Evolutionary conservation across 2,329 filamentous ascomycete genomes (phyloP).

Genomic region (Drechslerella stenobrocha): DNA sequence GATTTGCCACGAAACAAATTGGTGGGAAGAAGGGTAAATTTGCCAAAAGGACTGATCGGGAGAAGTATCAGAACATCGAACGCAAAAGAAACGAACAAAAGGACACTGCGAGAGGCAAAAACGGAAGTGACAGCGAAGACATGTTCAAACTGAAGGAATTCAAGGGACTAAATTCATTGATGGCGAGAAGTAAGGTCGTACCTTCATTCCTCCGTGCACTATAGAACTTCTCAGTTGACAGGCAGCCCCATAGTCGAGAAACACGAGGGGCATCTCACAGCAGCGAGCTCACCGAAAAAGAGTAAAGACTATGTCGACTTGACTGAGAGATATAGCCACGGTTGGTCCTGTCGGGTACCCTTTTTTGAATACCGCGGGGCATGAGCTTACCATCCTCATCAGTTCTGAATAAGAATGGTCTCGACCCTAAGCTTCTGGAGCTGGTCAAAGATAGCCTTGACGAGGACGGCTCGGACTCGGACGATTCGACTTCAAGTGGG

Average conservation of each 20-base stretch:
- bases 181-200: slow-evolving; percentile 15
- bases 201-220: not conserved
- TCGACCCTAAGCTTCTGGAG: slow-evolving; percentile 21
- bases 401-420: slow-evolving; percentile 33
- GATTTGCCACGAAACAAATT: not conserved
- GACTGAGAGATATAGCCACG: slow-evolving; percentile 14
- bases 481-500: slow-evolving; percentile 29
- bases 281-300: slow-evolving; percentile 16
- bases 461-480: slow-evolving; percentile 20
- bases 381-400: no score
- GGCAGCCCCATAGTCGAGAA: slow-evolving; percentile 19
- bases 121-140: not conserved
- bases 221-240: not conserved
- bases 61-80: slow-evolving; percentile 17
- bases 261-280: slow-evolving; percentile 19
- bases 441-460: slow-evolving; percentile 20
- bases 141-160: slow-evolving; percentile 3
- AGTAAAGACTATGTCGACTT: slow-evolving; percentile 14
- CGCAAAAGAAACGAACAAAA: slow-evolving; percentile 8
- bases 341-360: slow-evolving; percentile 8
- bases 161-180: not conserved
- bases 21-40: slow-evolving; percentile 30
- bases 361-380: no score
- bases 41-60: slow-evolving; percentile 11
- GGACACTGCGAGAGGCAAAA: not conserved